Conservation (phyloP, 2,329 filamentous ascomycete species). For the Epichloe scottii region DNA sequence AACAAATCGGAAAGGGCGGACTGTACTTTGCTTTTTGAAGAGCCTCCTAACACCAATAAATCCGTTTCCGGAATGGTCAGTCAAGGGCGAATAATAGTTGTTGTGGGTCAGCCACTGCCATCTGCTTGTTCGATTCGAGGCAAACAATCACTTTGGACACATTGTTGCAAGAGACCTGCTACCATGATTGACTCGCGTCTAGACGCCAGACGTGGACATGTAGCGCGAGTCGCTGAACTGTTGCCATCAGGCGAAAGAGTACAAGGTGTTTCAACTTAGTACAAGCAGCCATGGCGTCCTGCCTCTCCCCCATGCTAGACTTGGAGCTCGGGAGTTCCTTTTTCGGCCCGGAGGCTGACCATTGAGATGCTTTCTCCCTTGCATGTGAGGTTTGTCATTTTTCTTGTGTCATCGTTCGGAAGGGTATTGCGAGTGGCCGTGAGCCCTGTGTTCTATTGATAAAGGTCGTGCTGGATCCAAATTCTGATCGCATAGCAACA, state of each 20-base stretch:
- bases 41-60: not conserved
- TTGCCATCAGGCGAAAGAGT: not conserved
- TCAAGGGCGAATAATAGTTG: not conserved
- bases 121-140: not conserved
- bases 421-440: no score
- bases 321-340: constrained; percentile 2
- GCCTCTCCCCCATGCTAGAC: not conserved
- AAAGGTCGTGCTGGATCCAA: no score
- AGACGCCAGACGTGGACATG: not conserved
- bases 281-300: not conserved
- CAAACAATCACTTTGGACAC: not conserved
- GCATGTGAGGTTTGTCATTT: not conserved
- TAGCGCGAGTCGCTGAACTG: not conserved
- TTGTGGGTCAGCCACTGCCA: not conserved
- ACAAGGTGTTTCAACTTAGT: not conserved
- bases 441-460: no score
- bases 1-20: no score
- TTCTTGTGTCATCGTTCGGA: not conserved
- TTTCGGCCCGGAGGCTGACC: not conserved
- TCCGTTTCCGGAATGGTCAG: not conserved
- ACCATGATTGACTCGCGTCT: not conserved
- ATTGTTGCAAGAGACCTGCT: not conserved
- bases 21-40: no score
- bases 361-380: constrained; percentile 3
- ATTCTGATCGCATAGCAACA: no score